Evolutionary conservation across 352 stramenopile genomes (phyloP).

Genomic region (Saprolegnia diclina): DNA sequence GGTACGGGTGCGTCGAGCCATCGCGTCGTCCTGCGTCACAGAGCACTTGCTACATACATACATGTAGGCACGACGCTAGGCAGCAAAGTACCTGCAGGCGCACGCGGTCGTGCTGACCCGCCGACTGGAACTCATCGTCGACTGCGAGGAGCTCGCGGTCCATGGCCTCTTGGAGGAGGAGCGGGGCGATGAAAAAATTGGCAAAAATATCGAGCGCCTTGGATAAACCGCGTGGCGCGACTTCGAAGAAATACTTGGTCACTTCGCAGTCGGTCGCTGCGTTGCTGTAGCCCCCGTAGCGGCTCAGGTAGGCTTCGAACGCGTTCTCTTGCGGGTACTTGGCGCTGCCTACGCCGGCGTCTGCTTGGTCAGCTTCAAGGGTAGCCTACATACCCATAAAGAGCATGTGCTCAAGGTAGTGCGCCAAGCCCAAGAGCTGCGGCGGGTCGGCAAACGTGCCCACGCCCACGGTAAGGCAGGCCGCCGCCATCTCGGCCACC

Average conservation of each 20-base stretch:
- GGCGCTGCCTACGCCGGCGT: conserved; percentile 33
- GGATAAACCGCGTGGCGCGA: conserved; percentile 33
- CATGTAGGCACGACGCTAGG: not conserved
- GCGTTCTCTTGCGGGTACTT: conserved; percentile 87
- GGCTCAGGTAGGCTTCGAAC: conserved; percentile 73
- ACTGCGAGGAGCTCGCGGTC: conserved; percentile 56
- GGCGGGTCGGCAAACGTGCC: conserved; percentile 38
- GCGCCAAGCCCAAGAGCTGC: conserved; percentile 31
- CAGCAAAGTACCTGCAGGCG: conserved; percentile 30
- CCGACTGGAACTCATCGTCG: conserved; percentile 56
- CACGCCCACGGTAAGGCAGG: conserved; percentile 38
- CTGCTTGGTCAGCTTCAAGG: too few relatives aligned
- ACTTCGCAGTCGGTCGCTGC: conserved; percentile 77
- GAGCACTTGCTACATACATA: conserved; percentile 32
- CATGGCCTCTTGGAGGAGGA: conserved; percentile 46
- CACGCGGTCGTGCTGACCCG: conserved; percentile 39
- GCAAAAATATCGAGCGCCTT: conserved; percentile 76
- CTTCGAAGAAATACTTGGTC: conserved; percentile 84
- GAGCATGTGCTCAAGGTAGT: conserved; percentile 76
- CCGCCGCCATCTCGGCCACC: conserved; percentile 27
- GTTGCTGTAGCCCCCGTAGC: conserved; percentile 74
- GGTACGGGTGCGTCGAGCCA: conserved; percentile 35
- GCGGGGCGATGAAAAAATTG: conserved; percentile 82
- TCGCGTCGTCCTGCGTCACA: conserved; percentile 30
- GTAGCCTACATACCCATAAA: conserved; percentile 65